Base-by-base conservation (phyloP, 331 rosid species). In the Quercus phellos region DNA sequence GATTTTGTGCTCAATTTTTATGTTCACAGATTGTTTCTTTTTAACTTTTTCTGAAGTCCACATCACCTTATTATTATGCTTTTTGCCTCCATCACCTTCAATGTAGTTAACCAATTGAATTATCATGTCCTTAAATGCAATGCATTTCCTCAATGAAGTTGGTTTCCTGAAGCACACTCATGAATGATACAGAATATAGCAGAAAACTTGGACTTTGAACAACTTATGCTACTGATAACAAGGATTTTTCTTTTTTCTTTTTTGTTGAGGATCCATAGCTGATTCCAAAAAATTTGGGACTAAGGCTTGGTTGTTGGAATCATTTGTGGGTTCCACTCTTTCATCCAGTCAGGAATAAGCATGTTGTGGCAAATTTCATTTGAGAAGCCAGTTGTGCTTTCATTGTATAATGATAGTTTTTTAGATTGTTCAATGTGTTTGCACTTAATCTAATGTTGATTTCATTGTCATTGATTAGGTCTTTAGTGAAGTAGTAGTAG, bases 1-100 rank as follows among this genome's bases (percentile, higher is more conserved):
- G 56, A 67, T 70, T 46, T 50, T 54, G 26, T 68, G 35, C 22
- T 66, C 74, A 7, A 70, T 74, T 80, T 72, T 22, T 17, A 42
- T 58, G 38, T 75, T 75, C 22, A 72, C 26, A 24, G 21, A 29
- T 60, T 74, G 60, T 27, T 16, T 55, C 38, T 72, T 56, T 69
- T 21, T 51, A 24, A 26, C 32, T 46, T 21, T 61, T 19, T 70
- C 24, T n/a, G 21, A 32, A 12, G n/a, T 51, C 18, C 26, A 56
- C 12, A 19, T 4, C 42, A 29, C 43, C 29, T 70, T 70, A 22
- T 69, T 18, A 35, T 4, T n/a, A 35, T n/a, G 6, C 22, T 64
- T 22, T 27, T 30, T 64, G 50, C 24, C 70, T 64, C 13, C 24
- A 6, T 64, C 70, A 6, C 43, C 70, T 64, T 61, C 38, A 61